phyloP scores from a whole-genome alignment of 129 eudicot genomes.

The Centaurea solstitialis region DNA sequence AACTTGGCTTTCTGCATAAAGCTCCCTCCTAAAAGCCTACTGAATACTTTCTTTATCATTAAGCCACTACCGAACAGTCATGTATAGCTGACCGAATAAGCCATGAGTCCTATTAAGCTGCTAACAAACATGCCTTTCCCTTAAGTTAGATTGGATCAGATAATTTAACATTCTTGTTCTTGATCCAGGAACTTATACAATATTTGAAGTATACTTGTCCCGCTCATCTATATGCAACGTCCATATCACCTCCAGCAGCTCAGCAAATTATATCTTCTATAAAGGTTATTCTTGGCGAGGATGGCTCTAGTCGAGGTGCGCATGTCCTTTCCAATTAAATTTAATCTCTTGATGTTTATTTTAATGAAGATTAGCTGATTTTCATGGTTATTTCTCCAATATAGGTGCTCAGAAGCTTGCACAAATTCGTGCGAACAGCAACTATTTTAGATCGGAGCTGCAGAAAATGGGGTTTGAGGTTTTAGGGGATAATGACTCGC shows the following conservation, averaged over 20 bases:
- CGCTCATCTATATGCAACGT: conserved; percentile 92
- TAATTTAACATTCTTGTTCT: conserved; percentile 2
- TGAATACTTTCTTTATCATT: no score
- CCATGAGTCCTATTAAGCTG: no score
- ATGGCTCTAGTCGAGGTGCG: conserved; percentile 94
- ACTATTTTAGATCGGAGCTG: conserved; percentile 88
- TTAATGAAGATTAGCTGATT: not conserved
- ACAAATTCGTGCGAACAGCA: conserved; percentile 91
- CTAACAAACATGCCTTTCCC: no score
- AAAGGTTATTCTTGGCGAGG: conserved; percentile 89
- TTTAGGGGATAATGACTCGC: conserved; percentile 94
- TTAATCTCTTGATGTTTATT: not conserved
- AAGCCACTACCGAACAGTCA: no score
- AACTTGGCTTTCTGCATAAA: no score
- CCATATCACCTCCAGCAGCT: conserved; percentile 97
- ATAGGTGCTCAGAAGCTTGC: conserved; percentile 96
- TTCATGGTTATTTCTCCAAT: conserved; percentile 4
- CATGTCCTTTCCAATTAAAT: not conserved
- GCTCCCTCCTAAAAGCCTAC: no score
- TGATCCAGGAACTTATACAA: conserved; percentile 78
- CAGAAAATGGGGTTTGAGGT: conserved; percentile 99
- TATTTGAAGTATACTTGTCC: conserved; percentile 80
- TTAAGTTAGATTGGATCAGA: not conserved
- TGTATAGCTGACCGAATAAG: no score
- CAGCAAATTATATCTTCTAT: conserved; percentile 92